These are phyloP conservation scores for Hondaea fermentalgiana DNA, from an alignment of 108 stramenopile species.

Conservation along the genomic window DNA sequence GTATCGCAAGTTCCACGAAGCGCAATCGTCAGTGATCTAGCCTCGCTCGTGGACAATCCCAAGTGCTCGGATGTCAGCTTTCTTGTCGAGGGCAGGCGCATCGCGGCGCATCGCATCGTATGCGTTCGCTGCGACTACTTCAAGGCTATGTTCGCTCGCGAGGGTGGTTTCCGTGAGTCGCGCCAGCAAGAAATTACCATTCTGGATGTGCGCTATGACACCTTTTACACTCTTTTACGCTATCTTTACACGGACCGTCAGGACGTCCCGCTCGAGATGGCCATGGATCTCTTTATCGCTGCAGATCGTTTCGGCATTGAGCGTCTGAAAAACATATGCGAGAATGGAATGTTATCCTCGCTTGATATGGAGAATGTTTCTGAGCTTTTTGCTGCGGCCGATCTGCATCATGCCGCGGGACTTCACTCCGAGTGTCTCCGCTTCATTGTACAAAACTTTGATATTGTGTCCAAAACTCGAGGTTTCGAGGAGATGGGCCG, in stretches of 20 bases:
- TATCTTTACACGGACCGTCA: slow-evolving; percentile 90
- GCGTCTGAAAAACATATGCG: slow-evolving; percentile 85
- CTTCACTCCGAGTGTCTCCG: slow-evolving; percentile 77
- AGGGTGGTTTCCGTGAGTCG: slow-evolving; percentile 79
- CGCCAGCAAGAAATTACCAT: slow-evolving; percentile 58
- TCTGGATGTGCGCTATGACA: slow-evolving; percentile 63
- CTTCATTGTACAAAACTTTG: slow-evolving; percentile 84
- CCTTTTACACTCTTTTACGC: slow-evolving; percentile 77
- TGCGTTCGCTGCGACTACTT: slow-evolving; percentile 88
- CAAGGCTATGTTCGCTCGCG: slow-evolving; percentile 59
- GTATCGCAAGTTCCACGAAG: slow-evolving; percentile 64
- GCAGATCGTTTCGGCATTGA: slow-evolving; percentile 90
- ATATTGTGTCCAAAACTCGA: slow-evolving; percentile 68
- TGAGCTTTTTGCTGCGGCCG: slow-evolving; percentile 82
- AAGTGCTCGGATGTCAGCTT: slow-evolving; percentile 79
- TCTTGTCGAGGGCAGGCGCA: slow-evolving; percentile 70
- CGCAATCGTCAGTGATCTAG: slow-evolving; percentile 70
- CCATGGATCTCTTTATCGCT: slow-evolving; percentile 93
- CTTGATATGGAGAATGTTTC: slow-evolving; percentile 87
- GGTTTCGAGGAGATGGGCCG: slow-evolving; percentile 93
- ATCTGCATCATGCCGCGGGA: slow-evolving; percentile 71
- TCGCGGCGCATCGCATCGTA: slow-evolving; percentile 84
- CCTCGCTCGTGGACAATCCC: slow-evolving; percentile 69
- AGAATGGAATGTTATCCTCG: slow-evolving; percentile 74
- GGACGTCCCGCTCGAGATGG: slow-evolving; percentile 65